Evolutionary conservation across 495 filamentous ascomycete species (phyloP).

Genomic region (Bathelium albidoporum): DNA sequence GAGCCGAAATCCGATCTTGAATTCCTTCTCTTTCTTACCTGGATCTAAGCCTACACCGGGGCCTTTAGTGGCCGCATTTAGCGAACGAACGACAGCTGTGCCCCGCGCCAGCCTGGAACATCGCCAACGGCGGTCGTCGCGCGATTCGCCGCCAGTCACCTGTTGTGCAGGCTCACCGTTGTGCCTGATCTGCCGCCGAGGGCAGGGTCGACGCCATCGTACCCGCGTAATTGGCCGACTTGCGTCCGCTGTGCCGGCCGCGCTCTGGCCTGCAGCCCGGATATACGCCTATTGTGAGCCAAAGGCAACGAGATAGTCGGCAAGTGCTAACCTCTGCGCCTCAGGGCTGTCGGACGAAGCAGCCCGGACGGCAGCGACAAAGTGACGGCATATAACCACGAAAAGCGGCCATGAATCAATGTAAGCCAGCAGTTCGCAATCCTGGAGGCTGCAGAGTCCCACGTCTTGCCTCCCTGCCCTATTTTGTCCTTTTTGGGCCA

Average conservation of each 20-base stretch:
- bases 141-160: not conserved
- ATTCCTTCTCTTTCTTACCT: not conserved
- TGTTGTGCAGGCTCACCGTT: slow-evolving; percentile 9
- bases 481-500: not conserved
- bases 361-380: not conserved
- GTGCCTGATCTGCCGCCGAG: slow-evolving; percentile 6
- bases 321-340: not conserved
- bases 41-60: slow-evolving; percentile 1
- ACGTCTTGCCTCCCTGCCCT: not conserved
- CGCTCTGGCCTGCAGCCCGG: not conserved
- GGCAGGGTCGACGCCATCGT: not conserved
- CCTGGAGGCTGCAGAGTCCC: not conserved
- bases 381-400: not conserved
- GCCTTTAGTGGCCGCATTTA: slow-evolving; percentile 1
- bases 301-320: not conserved
- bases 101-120: not conserved
- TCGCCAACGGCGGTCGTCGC: slow-evolving; percentile 7
- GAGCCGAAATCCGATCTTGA: slow-evolving; percentile 3
- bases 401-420: not conserved
- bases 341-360: not conserved
- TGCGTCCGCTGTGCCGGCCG: not conserved
- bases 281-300: not conserved
- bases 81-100: not conserved
- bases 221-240: slow-evolving; percentile 1
- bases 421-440: not conserved